A percentile compares a stretch with the other conserved stretches of the same genome.
Evolutionary conservation across 2,329 filamentous ascomycete genomes (phyloP).

Genomic region (Chaetomium strumarium): DNA sequence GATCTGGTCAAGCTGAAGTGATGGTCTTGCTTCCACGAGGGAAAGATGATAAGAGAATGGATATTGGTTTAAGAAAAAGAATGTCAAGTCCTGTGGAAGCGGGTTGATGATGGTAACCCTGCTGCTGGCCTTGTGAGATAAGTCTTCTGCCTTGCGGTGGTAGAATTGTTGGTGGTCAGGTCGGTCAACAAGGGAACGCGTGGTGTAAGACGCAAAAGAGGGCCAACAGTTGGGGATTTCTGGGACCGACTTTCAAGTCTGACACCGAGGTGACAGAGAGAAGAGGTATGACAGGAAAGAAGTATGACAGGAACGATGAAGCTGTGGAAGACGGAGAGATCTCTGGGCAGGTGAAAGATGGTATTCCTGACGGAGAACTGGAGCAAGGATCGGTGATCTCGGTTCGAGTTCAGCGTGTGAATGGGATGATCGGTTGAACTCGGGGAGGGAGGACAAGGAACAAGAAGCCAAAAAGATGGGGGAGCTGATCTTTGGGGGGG

Average conservation of each 20-base stretch:
- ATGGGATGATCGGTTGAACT: constrained; percentile 3
- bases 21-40: not conserved
- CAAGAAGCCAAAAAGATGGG: not conserved
- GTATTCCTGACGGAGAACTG: not conserved
- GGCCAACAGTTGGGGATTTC: not conserved
- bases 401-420: not conserved
- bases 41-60: not conserved
- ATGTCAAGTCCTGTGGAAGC: not conserved
- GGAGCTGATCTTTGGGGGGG: not conserved
- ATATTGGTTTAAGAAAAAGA: not conserved
- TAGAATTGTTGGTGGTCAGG: not conserved
- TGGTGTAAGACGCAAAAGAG: not conserved
- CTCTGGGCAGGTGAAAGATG: not conserved
- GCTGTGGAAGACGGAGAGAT: not conserved
- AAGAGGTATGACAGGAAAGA: not conserved
- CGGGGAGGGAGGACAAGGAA: not conserved
- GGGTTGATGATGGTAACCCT: not conserved
- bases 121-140: constrained; percentile 3
- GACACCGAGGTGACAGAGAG: not conserved
- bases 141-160: not conserved
- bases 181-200: constrained; percentile 1
- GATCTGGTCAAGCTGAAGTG: not conserved
- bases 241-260: not conserved
- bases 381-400: not conserved
- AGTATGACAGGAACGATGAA: not conserved